A percentile compares a stretch with the other conserved stretches of the same genome.
Evolutionary conservation across 306 rosid species (phyloP).

Genomic region (Senna tora): DNA sequence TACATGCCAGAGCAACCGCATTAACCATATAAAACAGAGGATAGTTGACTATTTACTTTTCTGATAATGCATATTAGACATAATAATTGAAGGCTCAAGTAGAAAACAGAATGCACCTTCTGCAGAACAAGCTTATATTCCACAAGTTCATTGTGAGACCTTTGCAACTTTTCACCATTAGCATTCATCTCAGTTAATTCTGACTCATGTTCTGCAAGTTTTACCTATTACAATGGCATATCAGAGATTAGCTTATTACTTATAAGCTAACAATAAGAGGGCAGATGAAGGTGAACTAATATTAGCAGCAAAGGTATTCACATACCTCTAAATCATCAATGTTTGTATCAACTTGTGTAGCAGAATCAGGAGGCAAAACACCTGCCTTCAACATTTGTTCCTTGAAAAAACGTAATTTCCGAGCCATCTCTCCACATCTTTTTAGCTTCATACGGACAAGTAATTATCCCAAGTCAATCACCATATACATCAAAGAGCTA

Average conservation of each 20-base stretch:
- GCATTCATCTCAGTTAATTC: slow-evolving; percentile 90
- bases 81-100: slow-evolving; percentile 1
- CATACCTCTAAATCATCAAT: slow-evolving; percentile 85
- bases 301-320: slow-evolving; percentile 14
- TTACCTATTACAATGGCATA: slow-evolving; percentile 58
- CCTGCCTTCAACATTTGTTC: slow-evolving; percentile 89
- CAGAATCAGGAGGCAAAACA: slow-evolving; percentile 56
- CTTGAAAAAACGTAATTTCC: slow-evolving; percentile 83
- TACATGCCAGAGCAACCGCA: slow-evolving; percentile 20
- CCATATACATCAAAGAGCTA: slow-evolving; percentile 9
- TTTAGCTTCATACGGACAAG: slow-evolving; percentile 64
- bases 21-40: slow-evolving; percentile 15
- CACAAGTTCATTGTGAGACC: slow-evolving; percentile 81
- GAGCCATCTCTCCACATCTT: slow-evolving; percentile 97
- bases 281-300: not conserved
- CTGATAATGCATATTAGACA: slow-evolving; percentile 18
- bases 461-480: slow-evolving; percentile 37
- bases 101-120: slow-evolving; percentile 63
- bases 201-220: slow-evolving; percentile 87
- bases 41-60: not conserved
- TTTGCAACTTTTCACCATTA: slow-evolving; percentile 90
- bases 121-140: slow-evolving; percentile 91
- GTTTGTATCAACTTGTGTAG: slow-evolving; percentile 51
- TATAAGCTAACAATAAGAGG: not conserved
- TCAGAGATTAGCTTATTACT: slow-evolving; percentile 23